Percentiles rank a stretch among this genome's conserved stretches.
Conservation (phyloP, 768 basidiomycete species). For the Boletus subparvulus region DNA sequence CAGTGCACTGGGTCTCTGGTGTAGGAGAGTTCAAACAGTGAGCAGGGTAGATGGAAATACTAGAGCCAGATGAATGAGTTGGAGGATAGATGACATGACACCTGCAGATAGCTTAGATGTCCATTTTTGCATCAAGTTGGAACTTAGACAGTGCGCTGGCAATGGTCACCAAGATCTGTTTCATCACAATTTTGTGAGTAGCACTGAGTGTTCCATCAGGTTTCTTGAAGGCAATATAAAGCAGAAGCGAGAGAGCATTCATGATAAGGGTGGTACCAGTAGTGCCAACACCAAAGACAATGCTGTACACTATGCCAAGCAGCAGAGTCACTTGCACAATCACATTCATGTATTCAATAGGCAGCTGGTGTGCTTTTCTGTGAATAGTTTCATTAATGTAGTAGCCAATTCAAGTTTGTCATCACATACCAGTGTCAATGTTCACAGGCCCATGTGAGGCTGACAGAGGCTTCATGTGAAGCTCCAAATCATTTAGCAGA, state of each 20-base stretch:
- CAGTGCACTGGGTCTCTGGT: too few species aligned
- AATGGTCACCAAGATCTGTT: neutral
- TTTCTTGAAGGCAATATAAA: neutral
- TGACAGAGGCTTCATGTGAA: neutral
- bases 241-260: neutral
- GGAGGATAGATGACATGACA: neutral
- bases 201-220: neutral
- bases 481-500: neutral
- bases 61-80: neutral
- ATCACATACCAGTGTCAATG: neutral
- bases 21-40: neutral
- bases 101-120: neutral
- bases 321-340: neutral
- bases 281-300: neutral
- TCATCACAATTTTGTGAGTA: neutral
- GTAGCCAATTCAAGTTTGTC: neutral
- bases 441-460: neutral
- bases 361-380: neutral
- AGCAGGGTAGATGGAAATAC: neutral
- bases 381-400: neutral
- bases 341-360: neutral
- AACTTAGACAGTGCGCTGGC: neutral
- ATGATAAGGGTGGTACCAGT: neutral
- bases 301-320: neutral
- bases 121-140: neutral